Percentiles rank a stretch among this genome's conserved stretches.
These are phyloP conservation scores for Diaporthe sp. DNA, from an alignment of 2,329 filamentous ascomycete species.

Conservation along the genomic window DNA sequence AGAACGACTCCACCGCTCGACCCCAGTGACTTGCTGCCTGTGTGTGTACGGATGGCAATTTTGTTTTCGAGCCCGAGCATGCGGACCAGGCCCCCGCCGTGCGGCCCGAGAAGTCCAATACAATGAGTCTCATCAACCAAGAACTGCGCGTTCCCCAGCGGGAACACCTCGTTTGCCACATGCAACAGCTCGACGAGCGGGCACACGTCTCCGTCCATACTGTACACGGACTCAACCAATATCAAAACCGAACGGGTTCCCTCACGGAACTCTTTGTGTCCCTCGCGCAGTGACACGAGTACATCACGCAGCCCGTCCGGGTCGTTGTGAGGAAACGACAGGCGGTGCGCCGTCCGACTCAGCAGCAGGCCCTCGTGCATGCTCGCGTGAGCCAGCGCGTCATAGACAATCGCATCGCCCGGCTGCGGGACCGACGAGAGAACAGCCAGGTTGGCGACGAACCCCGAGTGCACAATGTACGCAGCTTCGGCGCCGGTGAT, in stretches of 20 bases:
- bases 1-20: slow-evolving; percentile 47
- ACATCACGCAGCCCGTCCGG: slow-evolving; percentile 45
- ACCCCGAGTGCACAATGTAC: too few species aligned
- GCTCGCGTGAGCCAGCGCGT: slow-evolving; percentile 77
- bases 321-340: slow-evolving; percentile 60
- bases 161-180: slow-evolving; percentile 50
- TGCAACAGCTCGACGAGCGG: slow-evolving; percentile 55
- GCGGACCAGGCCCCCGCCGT: slow-evolving; percentile 63
- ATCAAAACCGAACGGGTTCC: slow-evolving; percentile 54
- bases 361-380: slow-evolving; percentile 74
- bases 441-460: slow-evolving; percentile 51
- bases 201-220: slow-evolving; percentile 62
- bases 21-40: slow-evolving; percentile 66
- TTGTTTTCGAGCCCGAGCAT: slow-evolving; percentile 62
- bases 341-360: slow-evolving; percentile 61
- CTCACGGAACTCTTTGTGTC: slow-evolving; percentile 48
- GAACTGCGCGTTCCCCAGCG: slow-evolving; percentile 58
- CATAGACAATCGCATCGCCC: slow-evolving; percentile 71
- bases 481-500: too few species aligned
- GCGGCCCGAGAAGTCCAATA: slow-evolving; percentile 62
- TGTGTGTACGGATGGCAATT: slow-evolving; percentile 64
- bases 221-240: slow-evolving; percentile 59
- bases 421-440: slow-evolving; percentile 64
- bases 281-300: slow-evolving; percentile 53
- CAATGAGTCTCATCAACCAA: slow-evolving; percentile 70